A percentile compares a stretch with the other conserved stretches of the same genome.
Evolutionary conservation across 352 stramenopile genomes (phyloP).

Genomic region (Plasmopara viticola): DNA sequence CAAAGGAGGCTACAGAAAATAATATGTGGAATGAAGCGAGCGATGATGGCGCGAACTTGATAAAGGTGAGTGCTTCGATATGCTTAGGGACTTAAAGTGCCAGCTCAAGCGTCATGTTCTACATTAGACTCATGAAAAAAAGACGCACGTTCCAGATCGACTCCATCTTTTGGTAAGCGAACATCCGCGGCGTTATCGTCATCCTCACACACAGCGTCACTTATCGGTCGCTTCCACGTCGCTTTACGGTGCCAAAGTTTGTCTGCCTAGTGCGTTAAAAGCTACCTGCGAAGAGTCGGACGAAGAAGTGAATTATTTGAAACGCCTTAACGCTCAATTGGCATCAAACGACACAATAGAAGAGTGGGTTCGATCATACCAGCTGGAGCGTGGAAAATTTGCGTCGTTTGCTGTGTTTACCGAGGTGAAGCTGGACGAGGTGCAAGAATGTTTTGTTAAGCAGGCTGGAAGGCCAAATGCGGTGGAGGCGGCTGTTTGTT

Average conservation of each 20-base stretch:
- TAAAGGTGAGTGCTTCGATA: constrained; percentile 16
- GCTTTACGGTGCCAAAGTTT: constrained; percentile 2
- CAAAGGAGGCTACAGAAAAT: not conserved
- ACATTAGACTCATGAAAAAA: constrained; percentile 38
- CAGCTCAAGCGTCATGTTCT: constrained; percentile 3
- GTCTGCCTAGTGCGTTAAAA: constrained; percentile 7
- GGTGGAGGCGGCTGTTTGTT: constrained; percentile 67
- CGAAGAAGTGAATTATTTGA: constrained; percentile 33
- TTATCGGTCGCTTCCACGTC: constrained; percentile 13
- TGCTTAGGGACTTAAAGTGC: not conserved
- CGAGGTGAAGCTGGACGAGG: constrained; percentile 71
- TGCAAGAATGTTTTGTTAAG: constrained; percentile 46
- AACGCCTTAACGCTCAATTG: constrained; percentile 35
- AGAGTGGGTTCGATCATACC: constrained; percentile 66
- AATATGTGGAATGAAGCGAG: constrained; percentile 8
- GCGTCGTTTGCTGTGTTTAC: constrained; percentile 73
- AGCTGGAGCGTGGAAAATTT: constrained; percentile 57
- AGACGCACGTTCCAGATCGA: constrained; percentile 40
- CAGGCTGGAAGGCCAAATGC: constrained; percentile 53
- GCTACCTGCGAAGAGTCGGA: constrained; percentile 14
- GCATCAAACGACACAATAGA: constrained; percentile 39
- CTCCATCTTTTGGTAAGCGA: constrained; percentile 37
- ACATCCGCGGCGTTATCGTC: constrained; percentile 9
- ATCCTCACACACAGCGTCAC: constrained; percentile 16
- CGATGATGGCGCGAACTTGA: constrained; percentile 10